Evolutionary conservation across 371 early-diverging fungal genomes (phyloP).

Genomic region (Rhizomucor pusillus): DNA sequence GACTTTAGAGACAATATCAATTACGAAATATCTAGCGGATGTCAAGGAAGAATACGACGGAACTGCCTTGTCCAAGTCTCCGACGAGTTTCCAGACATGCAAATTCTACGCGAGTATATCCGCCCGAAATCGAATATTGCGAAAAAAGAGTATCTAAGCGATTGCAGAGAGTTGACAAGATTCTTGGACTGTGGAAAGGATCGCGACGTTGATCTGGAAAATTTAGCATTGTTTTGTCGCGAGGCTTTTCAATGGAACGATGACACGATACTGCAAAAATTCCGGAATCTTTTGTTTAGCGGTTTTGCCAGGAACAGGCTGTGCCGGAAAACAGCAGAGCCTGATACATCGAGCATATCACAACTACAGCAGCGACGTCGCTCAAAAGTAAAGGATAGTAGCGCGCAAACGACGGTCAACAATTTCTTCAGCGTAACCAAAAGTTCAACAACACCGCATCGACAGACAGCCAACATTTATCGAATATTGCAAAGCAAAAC

Average conservation of each 20-base stretch:
- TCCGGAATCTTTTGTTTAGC: conserved; percentile 5
- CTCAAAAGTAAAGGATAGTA: not conserved
- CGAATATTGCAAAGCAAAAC: not conserved
- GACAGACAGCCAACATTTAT: not conserved
- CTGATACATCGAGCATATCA: not conserved
- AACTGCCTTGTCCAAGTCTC: not conserved
- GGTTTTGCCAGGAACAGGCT: conserved; percentile 2
- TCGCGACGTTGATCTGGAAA: conserved; percentile 2
- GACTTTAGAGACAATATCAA: not conserved
- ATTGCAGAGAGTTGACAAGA: not conserved
- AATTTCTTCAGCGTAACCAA: conserved; percentile 1
- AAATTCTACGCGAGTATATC: not conserved
- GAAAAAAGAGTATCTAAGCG: not conserved
- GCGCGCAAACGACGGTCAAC: not conserved
- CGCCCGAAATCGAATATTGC: not conserved
- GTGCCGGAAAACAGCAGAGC: not conserved
- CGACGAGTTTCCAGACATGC: conserved; percentile 6
- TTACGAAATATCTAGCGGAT: not conserved
- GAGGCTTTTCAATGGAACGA: conserved; percentile 7
- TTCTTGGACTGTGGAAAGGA: not conserved
- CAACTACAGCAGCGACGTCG: not conserved
- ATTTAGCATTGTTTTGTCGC: conserved; percentile 11
- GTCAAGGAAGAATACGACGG: not conserved
- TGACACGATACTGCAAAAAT: not conserved
- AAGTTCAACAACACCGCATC: not conserved